Base-by-base conservation (phyloP, 345 rosid species). In the Euphorbia pulcherrima region DNA sequence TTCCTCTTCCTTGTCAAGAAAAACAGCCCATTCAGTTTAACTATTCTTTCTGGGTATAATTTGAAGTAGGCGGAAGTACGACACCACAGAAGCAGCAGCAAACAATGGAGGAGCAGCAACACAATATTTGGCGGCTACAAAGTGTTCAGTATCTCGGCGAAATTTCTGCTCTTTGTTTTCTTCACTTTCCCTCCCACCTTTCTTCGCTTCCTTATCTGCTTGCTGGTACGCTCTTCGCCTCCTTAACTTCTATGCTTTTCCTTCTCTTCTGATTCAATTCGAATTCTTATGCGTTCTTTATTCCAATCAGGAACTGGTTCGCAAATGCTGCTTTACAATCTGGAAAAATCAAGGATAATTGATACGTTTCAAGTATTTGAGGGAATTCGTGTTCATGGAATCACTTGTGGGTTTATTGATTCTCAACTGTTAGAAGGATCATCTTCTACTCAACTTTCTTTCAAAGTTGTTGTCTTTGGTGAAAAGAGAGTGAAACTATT, bases 301-400 rank as follows among this genome's bases (percentile, higher is more conserved):
- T 20, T 21, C 56, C 1, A 55, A 57, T 55, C 83, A 90, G 97
- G 98, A 70, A 85, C 92, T 5, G 97, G 99, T 59, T 91, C 97
- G 55, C 88, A 85, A 74, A 67, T 91, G 13, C 78, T 85, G 51
- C 83, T 88, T 51, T 87, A 85, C 78, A 72, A 86, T 77, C 70
- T 94, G 64, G 85, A 79, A 40, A 71, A 82, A 7, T 83, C 87
- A 4, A 80, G 48, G 21, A 56, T 83, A 71, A 64, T 83, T 64
- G 79, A 78, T 12, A 82, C 92, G 51, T 91, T 94, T 79, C 88
- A 74, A 69, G 95, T 88, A n/a, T 89, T 89, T 63, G 78, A 84
- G 20, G 99, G 96, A 46, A 83, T 91, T 59, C 96, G 96, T 10
- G 90, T 94, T 48, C 99, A 91, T 62, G 99, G 97, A 20, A 81